Evolutionary conservation across 2,329 filamentous ascomycete genomes (phyloP).

Genomic region (Sarocladium kiliense): DNA sequence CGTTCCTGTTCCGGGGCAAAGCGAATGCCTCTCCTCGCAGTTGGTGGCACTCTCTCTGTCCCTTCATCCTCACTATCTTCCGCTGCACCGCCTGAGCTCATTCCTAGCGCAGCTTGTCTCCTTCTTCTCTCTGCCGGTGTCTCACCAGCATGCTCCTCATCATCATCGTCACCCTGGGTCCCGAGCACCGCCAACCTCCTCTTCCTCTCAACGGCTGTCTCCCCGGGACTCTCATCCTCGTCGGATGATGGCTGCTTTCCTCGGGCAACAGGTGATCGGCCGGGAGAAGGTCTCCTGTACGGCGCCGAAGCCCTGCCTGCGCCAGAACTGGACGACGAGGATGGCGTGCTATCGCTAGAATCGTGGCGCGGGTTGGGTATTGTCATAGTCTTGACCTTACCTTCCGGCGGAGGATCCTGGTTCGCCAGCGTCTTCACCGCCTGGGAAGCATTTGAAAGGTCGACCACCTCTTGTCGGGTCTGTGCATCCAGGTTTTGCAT

Average conservation of each 20-base stretch:
- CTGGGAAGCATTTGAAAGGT: slow-evolving; percentile 42
- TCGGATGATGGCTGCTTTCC: slow-evolving; percentile 3
- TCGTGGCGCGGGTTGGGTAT: slow-evolving; percentile 15
- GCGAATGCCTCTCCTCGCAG: slow-evolving; percentile 48
- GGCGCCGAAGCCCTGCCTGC: slow-evolving; percentile 14
- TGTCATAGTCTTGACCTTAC: slow-evolving; percentile 9
- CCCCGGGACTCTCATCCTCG: slow-evolving; percentile 22
- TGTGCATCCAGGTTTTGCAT: slow-evolving; percentile 68
- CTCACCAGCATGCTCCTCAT: slow-evolving; percentile 46
- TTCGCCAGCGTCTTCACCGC: slow-evolving; percentile 46
- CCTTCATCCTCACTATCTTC: slow-evolving; percentile 53
- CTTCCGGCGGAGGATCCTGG: slow-evolving; percentile 23
- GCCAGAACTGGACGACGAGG: slow-evolving; percentile 12
- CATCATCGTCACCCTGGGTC: slow-evolving; percentile 35
- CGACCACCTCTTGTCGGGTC: slow-evolving; percentile 50
- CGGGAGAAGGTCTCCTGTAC: slow-evolving; percentile 21
- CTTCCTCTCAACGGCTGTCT: slow-evolving; percentile 66
- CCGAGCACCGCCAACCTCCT: slow-evolving; percentile 54
- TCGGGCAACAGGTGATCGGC: neutral
- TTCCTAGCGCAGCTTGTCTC: slow-evolving; percentile 68
- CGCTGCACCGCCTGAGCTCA: slow-evolving; percentile 40
- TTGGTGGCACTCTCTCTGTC: slow-evolving; percentile 45
- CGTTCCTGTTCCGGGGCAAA: slow-evolving; percentile 46
- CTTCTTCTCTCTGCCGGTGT: slow-evolving; percentile 70
- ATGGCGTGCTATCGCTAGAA: slow-evolving; percentile 14